Evolutionary conservation across 1,284 basidiomycete genomes (phyloP).

Genomic region (Moniliella sp.): DNA sequence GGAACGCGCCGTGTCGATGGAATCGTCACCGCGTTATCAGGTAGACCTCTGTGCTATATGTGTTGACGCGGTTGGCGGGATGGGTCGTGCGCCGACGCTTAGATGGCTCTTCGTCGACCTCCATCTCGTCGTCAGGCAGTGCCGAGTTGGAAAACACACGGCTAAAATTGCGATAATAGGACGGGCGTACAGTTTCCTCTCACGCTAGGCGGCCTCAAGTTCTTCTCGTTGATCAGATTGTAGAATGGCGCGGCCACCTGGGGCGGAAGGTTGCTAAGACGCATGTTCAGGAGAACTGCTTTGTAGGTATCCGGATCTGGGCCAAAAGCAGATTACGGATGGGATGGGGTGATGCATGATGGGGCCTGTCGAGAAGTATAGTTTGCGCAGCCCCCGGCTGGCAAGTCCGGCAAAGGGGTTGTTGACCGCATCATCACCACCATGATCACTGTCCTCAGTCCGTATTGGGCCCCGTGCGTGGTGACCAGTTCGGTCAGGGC

Average conservation of each 20-base stretch:
- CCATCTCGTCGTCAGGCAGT: constrained; percentile 22
- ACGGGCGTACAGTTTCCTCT: constrained; percentile 2
- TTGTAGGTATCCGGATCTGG: too few relatives aligned
- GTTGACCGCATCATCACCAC: constrained; percentile 21
- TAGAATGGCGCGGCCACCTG: constrained; percentile 23
- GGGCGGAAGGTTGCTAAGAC: constrained; percentile 30
- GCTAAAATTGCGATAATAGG: constrained; percentile 20
- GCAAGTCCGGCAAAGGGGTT: constrained; percentile 27
- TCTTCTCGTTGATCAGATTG: constrained; percentile 22
- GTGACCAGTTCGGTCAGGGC: constrained; percentile 14
- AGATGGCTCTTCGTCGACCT: not conserved
- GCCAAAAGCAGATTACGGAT: too few relatives aligned
- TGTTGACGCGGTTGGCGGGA: too few relatives aligned
- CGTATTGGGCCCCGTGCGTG: constrained; percentile 5
- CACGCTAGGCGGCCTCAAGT: constrained; percentile 1
- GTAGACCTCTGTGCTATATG: too few relatives aligned
- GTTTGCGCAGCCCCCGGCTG: too few relatives aligned
- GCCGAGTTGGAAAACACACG: constrained; percentile 24
- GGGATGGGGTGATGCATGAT: too few relatives aligned
- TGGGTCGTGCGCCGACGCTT: not conserved
- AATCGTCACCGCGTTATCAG: too few relatives aligned
- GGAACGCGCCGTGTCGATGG: too few relatives aligned
- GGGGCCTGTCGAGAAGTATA: too few relatives aligned
- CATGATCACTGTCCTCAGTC: constrained; percentile 24
- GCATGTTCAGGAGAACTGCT: constrained; percentile 17